Conservation (phyloP, 768 basidiomycete genomes). For the Gyrodon lividus region DNA sequence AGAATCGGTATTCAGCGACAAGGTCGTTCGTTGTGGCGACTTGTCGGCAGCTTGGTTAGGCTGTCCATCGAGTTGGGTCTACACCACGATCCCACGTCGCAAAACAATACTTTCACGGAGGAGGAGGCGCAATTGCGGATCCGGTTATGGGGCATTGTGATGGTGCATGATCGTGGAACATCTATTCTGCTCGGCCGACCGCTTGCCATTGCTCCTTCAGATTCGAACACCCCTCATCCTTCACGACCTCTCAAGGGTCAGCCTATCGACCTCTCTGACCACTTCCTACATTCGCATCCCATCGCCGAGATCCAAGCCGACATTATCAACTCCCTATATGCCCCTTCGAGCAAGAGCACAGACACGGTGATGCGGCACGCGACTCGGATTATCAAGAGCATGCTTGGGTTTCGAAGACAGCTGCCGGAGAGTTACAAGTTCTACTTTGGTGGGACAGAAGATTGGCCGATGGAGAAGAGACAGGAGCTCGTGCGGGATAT, state of each 20-base stretch:
- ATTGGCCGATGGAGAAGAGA: constrained; percentile 67
- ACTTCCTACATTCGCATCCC: constrained; percentile 74
- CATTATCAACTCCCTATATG: constrained; percentile 83
- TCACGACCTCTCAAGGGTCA: constrained; percentile 38
- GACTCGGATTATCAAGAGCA: constrained; percentile 74
- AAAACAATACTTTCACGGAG: constrained; percentile 60
- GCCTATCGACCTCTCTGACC: constrained; percentile 62
- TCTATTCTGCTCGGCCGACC: constrained; percentile 86
- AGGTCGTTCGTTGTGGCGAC: constrained; percentile 86
- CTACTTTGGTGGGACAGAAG: constrained; percentile 78
- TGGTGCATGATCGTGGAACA: constrained; percentile 85
- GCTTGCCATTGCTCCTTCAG: constrained; percentile 77
- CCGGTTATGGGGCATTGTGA: constrained; percentile 81
- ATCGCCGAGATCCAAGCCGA: constrained; percentile 86
- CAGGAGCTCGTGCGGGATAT: constrained; percentile 69
- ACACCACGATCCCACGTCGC: constrained; percentile 79
- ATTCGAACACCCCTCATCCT: constrained; percentile 78
- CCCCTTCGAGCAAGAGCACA: constrained; percentile 66
- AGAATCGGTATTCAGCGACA: constrained; percentile 55
- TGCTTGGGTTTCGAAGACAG: constrained; percentile 65
- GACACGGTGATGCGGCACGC: constrained; percentile 76
- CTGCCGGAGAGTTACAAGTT: constrained; percentile 70
- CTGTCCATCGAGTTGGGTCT: constrained; percentile 81
- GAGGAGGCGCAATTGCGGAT: constrained; percentile 79
- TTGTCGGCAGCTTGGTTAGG: constrained; percentile 81